phyloP scores from a whole-genome alignment of 805 yeast genomes.

The Candida koratica region DNA sequence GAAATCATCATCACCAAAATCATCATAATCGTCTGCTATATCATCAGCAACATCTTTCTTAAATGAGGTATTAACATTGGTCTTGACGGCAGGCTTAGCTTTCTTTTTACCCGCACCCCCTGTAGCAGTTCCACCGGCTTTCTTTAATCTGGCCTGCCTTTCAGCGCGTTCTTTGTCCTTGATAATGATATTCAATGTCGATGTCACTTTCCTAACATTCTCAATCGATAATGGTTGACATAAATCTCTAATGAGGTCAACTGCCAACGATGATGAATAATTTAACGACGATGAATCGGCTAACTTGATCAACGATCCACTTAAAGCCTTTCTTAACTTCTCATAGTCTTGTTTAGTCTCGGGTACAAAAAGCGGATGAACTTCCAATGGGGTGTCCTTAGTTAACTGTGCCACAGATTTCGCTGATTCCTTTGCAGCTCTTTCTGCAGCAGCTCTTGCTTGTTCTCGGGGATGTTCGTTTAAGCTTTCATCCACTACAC shows the following conservation, averaged over 20 bases:
- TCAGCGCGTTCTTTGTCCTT: conserved; percentile 88
- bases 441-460: conserved; percentile 40
- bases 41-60: conserved; percentile 66
- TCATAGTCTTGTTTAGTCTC: conserved; percentile 66
- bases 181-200: conserved; percentile 74
- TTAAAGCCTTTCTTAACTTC: conserved; percentile 44
- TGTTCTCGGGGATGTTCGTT: conserved; percentile 52
- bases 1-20: conserved; percentile 76
- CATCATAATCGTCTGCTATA: conserved; percentile 47
- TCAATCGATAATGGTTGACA: conserved; percentile 79
- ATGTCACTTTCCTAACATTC: conserved; percentile 76
- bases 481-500: conserved; percentile 37
- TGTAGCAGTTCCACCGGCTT: conserved; percentile 78
- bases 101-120: conserved; percentile 96
- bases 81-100: conserved; percentile 74
- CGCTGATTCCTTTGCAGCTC: conserved; percentile 29
- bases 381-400: conserved; percentile 62
- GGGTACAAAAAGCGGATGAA: conserved; percentile 82
- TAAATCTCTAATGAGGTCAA: conserved; percentile 82
- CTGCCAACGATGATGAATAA: conserved; percentile 71
- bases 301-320: conserved; percentile 22
- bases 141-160: conserved; percentile 79
- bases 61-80: conserved; percentile 46
- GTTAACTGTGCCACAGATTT: conserved; percentile 31
- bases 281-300: conserved; percentile 59